Evolutionary conservation across 495 filamentous ascomycete genomes (phyloP), one percentile per base, ranked within the genome.

Genomic region (Penicillium pancosmium): DNA sequence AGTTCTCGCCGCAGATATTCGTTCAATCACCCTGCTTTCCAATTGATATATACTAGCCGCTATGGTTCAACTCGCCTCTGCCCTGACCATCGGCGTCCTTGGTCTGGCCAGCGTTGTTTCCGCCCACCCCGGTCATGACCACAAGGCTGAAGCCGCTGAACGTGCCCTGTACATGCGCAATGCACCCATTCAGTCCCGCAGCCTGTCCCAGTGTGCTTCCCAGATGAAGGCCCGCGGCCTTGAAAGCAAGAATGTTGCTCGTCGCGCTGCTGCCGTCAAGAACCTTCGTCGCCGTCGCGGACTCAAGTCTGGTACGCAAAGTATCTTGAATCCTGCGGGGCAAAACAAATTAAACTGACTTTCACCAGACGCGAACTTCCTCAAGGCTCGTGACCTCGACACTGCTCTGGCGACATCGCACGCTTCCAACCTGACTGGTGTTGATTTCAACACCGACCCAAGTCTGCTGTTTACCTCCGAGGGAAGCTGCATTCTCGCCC

Each of bases 401-500:
- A 68, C 68, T 11, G 63, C 78, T 38, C 56, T 80, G 44, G 66
- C 60, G 36, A 80, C 75, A 46, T 64, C 68, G 33, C 77, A 81
- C 60, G 57, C 74, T 33, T 76, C 78, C 62, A 80, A 73, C 59
- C 57, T 80, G 55, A 68, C 76, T 16, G 77, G 76, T 0, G 68
- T 82, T 33, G 80, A 78, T 58, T 71, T 73, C 52, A 73, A 75
- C 19, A 82, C 79, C 46, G 80, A 83, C 54, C 69, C 79, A 0
- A 61, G 63, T 10, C 68, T 78, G 19, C 71, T 87, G 9, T 87
- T 86, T 62, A 65, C 76, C 25, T 81, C 82, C 33, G 74, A 78
- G 52, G 77, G 77, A 5, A 80, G 80, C n/a, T 86, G 82, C 61
- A 78, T 86, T 36, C 73, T 86, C 31, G 82, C 73, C 54, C 80